A percentile compares a stretch with the other conserved stretches of the same genome.
phyloP scores from a whole-genome alignment of 164 flowering plant species.

The Vitis rupestris region DNA sequence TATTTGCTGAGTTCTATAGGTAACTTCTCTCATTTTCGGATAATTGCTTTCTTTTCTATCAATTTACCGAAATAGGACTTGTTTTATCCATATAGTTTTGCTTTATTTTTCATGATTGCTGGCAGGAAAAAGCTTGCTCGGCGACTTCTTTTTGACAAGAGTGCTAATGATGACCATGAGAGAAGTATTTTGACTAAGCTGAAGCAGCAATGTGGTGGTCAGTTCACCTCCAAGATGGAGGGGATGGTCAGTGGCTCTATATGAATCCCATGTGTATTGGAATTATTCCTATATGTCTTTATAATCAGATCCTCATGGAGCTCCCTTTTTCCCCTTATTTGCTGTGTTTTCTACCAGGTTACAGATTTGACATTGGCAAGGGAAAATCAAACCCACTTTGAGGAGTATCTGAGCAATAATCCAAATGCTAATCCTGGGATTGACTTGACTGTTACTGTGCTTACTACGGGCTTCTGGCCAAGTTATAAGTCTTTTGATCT shows the following conservation, averaged over 20 bases:
- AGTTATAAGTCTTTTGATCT: conserved; percentile 90
- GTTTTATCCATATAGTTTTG: neutral
- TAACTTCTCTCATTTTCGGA: conserved; percentile 16
- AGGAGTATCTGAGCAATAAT: conserved; percentile 61
- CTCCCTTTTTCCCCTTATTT: neutral
- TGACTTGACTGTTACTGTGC: conserved; percentile 86
- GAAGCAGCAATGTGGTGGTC: conserved; percentile 97
- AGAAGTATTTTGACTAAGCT: conserved; percentile 83
- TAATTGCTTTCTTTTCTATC: neutral
- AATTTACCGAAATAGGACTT: neutral
- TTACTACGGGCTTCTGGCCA: conserved; percentile 96
- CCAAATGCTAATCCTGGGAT: conserved; percentile 74
- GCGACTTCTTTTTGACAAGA: conserved; percentile 85
- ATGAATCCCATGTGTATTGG: neutral
- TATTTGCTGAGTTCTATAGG: conserved; percentile 95
- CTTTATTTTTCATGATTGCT: neutral
- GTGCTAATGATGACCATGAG: conserved; percentile 95
- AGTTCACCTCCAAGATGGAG: conserved; percentile 98
- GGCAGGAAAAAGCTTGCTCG: conserved; percentile 92
- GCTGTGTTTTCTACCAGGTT: conserved; percentile 42
- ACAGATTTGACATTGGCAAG: conserved; percentile 86
- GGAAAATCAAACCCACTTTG: conserved; percentile 77
- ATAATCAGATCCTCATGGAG: neutral
- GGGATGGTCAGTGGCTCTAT: conserved; percentile 66
- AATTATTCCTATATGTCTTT: neutral